Conservation (phyloP, 495 filamentous ascomycete species). For the Aspergillus saccharolyticus region DNA sequence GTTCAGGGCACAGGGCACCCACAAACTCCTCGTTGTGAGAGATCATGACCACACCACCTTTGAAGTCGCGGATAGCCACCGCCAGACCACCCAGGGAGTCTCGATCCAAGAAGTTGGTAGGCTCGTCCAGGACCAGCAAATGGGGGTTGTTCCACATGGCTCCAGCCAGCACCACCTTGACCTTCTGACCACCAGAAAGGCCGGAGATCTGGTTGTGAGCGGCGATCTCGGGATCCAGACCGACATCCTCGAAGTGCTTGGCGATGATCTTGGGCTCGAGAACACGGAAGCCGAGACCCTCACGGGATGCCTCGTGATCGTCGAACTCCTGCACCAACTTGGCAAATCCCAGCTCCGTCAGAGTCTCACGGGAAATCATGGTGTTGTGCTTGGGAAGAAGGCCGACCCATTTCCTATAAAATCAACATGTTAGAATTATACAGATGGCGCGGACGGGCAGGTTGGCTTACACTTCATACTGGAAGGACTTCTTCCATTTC, state of each 20-base stretch:
- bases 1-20: conserved; percentile 86
- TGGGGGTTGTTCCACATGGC: conserved; percentile 99
- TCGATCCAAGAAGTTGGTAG: conserved; percentile 97
- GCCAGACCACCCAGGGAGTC: conserved; percentile 94
- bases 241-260: conserved; percentile 97
- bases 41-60: conserved; percentile 97
- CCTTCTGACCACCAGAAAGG: conserved; percentile 97
- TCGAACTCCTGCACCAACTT: conserved; percentile 98
- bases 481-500: conserved; percentile 98
- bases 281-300: conserved; percentile 91
- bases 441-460: not conserved
- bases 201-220: conserved; percentile 98
- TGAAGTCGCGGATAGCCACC: conserved; percentile 95
- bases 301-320: conserved; percentile 94
- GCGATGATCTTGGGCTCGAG: conserved; percentile 89
- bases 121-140: conserved; percentile 94
- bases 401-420: conserved; percentile 75
- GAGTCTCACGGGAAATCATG: conserved; percentile 88
- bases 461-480: conserved; percentile 81
- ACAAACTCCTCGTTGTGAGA: conserved; percentile 99
- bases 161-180: conserved; percentile 97
- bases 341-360: conserved; percentile 75
- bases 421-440: conserved; percentile 1
- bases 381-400: conserved; percentile 90
- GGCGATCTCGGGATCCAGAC: conserved; percentile 93